Evolutionary conservation across 2,329 filamentous ascomycete species (phyloP), one percentile per base, ranked within the genome.

Genomic region (Apiospora sp.): DNA sequence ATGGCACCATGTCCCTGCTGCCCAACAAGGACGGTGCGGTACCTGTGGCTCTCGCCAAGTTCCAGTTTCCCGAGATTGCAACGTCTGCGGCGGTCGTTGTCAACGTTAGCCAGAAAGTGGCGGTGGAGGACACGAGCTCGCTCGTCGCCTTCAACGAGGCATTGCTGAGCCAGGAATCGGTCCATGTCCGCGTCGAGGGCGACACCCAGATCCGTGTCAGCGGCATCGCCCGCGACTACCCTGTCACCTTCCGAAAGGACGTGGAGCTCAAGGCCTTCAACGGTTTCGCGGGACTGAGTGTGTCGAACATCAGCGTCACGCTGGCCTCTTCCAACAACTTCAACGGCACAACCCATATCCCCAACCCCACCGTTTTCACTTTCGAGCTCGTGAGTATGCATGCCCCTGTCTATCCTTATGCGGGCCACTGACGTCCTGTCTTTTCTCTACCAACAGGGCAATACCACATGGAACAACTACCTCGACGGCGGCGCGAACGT

Each of bases 361-460:
- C 90, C 75, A 94, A 93, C 80, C 86, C 85, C 8, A 92, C 91
- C 1, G 82, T 89, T 70, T 86, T 92, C 78, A 89, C 87, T n/a
- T 85, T 93, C 70, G 87, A 92, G 46, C 87, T 93, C 77, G 89
- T 90, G 83, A 82, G 87, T 84, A 72, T 7, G 27, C 6, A 49
- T 27, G 12, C 4, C 67, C 43, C 12, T 54, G n/a, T 51, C 37
- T 27, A 14, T 4, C 37, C 3, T 0, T 58, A 14, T 14, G 49
- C 27, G 16, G 16, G 16, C 34, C 34, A 30, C 58, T 51, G 30
- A 67, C 19, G 14, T 24, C 41, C 37, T 24, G 7, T n/a, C 54
- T 61, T 37, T 37, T 30, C 22, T 61, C 14, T 22, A 37, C 34
- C 34, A 24, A 30, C 72, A 91, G 85, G 92, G 92, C 76, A 92